phyloP scores from a whole-genome alignment of 192 early-diverging fungal genomes.

The Backusella australiensis region DNA sequence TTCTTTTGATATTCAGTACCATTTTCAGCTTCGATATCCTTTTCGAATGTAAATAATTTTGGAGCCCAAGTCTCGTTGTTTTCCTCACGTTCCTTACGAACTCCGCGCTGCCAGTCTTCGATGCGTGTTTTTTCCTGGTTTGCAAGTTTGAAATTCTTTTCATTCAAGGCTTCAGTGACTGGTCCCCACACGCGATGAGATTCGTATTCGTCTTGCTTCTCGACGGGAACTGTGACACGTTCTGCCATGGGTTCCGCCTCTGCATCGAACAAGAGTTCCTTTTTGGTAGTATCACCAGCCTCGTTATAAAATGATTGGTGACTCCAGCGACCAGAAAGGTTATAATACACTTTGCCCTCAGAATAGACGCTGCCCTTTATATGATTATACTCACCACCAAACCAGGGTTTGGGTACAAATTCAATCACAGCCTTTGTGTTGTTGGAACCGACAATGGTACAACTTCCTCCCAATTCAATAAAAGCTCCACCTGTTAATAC shows the following conservation, averaged over 20 bases:
- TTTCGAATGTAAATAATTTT: constrained; percentile 23
- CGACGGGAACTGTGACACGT: constrained; percentile 56
- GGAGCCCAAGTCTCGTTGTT: constrained; percentile 41
- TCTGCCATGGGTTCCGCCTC: constrained; percentile 52
- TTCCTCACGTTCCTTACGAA: constrained; percentile 60
- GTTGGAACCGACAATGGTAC: constrained; percentile 53
- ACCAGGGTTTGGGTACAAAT: constrained; percentile 63
- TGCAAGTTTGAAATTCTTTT: constrained; percentile 62
- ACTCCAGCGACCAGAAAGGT: constrained; percentile 34
- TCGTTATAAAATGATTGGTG: constrained; percentile 33
- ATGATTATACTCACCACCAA: constrained; percentile 60
- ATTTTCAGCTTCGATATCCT: constrained; percentile 13
- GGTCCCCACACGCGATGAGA: constrained; percentile 68
- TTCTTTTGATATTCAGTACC: constrained; percentile 10
- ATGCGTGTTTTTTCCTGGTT: constrained; percentile 66
- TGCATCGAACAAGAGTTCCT: constrained; percentile 64
- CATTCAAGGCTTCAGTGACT: constrained; percentile 62
- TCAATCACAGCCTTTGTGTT: constrained; percentile 56
- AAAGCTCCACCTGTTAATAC: constrained; percentile 60
- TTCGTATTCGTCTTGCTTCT: constrained; percentile 61
- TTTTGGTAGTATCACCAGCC: constrained; percentile 34
- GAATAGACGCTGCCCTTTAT: constrained; percentile 32
- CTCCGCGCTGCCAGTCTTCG: constrained; percentile 64
- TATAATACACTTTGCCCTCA: constrained; percentile 22
- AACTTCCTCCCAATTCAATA: constrained; percentile 60